Percentiles rank a stretch among this genome's conserved stretches.
These are phyloP conservation scores for Scenedesmus sp. DNA, from an alignment of 163 green algal species.

Conservation along the genomic window DNA sequence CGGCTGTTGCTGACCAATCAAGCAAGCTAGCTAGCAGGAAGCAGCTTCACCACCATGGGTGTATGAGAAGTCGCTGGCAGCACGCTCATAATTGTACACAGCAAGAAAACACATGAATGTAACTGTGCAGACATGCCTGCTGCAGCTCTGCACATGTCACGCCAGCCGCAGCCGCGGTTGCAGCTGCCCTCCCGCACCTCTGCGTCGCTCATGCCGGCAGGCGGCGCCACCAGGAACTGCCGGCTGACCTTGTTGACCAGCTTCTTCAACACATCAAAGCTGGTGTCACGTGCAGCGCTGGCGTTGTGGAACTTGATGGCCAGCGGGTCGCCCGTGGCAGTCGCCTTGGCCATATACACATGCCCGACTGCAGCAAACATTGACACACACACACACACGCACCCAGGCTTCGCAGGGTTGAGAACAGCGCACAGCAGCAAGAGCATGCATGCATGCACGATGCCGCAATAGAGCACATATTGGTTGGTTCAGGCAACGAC, in stretches of 20 bases:
- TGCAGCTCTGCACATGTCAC: too few relatives aligned
- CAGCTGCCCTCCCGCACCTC: background rate
- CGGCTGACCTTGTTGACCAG: conserved; percentile 30
- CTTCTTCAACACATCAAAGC: conserved; percentile 26
- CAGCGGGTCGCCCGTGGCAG: conserved; percentile 4
- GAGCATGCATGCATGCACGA: background rate
- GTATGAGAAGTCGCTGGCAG: too few relatives aligned
- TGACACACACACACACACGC: too few relatives aligned
- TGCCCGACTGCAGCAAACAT: background rate
- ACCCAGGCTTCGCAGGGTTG: too few relatives aligned
- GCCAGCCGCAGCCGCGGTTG: too few relatives aligned
- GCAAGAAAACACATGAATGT: too few relatives aligned
- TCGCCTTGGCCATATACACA: conserved; percentile 3
- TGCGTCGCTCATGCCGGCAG: background rate
- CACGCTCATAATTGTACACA: too few relatives aligned
- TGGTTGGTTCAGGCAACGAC: too few relatives aligned
- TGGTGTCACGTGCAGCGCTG: background rate
- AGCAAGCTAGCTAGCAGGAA: too few relatives aligned
- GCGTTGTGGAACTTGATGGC: conserved; percentile 2
- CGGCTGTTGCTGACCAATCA: background rate
- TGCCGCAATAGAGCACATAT: too few relatives aligned
- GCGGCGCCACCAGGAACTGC: conserved; percentile 10
- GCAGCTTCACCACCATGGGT: too few relatives aligned
- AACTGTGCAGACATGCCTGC: too few relatives aligned
- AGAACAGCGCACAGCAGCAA: background rate